Base-by-base conservation (phyloP, 345 rosid species). In the Camelina hispida region DNA sequence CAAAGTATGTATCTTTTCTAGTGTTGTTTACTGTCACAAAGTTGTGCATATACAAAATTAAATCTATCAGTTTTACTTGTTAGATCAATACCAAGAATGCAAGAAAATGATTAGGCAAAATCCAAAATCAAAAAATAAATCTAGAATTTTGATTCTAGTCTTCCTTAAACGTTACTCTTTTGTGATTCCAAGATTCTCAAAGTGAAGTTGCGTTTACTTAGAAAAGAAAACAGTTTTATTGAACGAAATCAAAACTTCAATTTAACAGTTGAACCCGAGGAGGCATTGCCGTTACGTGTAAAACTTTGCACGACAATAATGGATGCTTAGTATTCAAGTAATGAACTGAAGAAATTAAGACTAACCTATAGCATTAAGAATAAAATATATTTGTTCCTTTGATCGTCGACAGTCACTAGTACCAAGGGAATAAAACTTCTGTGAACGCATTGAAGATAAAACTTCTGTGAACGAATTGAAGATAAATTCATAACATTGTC, bases 151-250 rank as follows among this genome's bases (percentile, higher is more conserved):
- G 50, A 56, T 55, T 46, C n/a, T 35, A 46, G 3, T 34, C 22
- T 74, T 66, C 52, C 78, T 74, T 74, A 11, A 46, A 65, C 72
- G 72, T 65, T 25, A 74, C 72, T 65, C 78, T 66, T 56, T 65
- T 34, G 42, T 74, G 16, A 25, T 56, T 66, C 51, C 78, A 66
- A 74, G 78, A 74, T 23, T 74, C 47, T 62, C 22, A 28, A 28
- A 7, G 55, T 59, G 9, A 34, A 47, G 5, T 14, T 43, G 15
- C 18, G 40, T 69, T 43, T 55, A 56, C 64, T 17, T 62, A 14
- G 23, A 61, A 18, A 35, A 9, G 4, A 18, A 59, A 34, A 7
- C 16, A 3, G 1, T 59, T 28, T 28, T 30, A 47, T 71, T 34
- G 23, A n/a, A 59, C 48, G 20, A 70, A 43, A 44, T 3, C 4